Evolutionary conservation across 257 asterid species (phyloP), one percentile per base, ranked within the genome.

Genomic region (Capsicum chinense): DNA sequence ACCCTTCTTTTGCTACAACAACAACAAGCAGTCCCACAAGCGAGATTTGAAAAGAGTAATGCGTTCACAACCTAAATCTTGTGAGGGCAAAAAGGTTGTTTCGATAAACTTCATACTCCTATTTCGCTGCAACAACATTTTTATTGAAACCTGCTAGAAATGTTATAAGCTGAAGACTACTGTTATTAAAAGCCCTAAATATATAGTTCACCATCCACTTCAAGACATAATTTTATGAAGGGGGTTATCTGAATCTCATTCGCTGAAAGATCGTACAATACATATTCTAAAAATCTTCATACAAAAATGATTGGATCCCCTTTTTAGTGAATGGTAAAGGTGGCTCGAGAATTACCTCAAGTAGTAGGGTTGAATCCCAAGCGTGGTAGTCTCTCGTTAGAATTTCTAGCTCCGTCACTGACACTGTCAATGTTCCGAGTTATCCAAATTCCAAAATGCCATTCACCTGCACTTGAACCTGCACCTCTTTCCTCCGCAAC

Each of bases 391-490:
- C 33, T 4, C 35, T 11, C 4, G 3, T 69, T 2, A 17, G 2
- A 71, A n/a, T 10, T 44, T 71, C 17, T 71, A 44, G 1, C 9
- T 71, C 3, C 7, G 17, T 48, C 17, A 71, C 37, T n/a, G 0
- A 11, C 1, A 63, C 0, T 64, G 2, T 26, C 4, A 21, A 19
- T 11, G 13, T 19, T 16, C 33, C 33, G 2, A 26, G 33, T 26
- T 26, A 26, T 26, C 33, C 33, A 26, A 26, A 26, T 26, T 26
- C 73, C 79, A 85, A 84, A 87, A 80, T 85, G 80, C 70, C 84
- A 87, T 86, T 87, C 82, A 84, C 17, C 88, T 89, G 92, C 92
- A 86, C 16, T 69, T 84, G 80, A 88, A 85, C 56, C 88, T 73
- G 89, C 92, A 83, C 90, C 92, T 86, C 67, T 80, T 56, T 78